A percentile compares a stretch with the other conserved stretches of the same genome.
These are phyloP conservation scores for Thuidium tamariscinum DNA, from an alignment of 225 moss, liverwort and hornwort species.

Conservation along the genomic window DNA sequence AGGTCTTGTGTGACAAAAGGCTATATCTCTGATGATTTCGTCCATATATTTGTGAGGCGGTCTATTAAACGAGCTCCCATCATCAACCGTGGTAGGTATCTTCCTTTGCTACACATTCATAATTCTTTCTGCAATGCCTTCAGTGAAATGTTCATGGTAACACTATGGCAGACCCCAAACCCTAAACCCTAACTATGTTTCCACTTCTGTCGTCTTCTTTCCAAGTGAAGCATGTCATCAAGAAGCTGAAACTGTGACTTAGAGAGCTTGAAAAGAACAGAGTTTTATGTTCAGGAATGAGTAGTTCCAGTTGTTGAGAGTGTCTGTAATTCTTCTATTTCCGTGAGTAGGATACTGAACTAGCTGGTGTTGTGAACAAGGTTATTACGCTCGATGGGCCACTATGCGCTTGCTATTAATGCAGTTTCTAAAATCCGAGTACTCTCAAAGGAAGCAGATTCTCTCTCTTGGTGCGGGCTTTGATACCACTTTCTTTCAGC, in stretches of 20 bases:
- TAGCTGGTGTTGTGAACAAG: conserved; percentile 35
- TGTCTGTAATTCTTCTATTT: neutral
- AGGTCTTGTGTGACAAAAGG: conserved; percentile 90
- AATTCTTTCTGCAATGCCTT: neutral
- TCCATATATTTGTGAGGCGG: conserved; percentile 78
- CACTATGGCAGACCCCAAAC: neutral
- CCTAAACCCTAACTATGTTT: neutral
- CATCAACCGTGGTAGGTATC: conserved; percentile 77
- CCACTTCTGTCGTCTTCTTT: neutral
- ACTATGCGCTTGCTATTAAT: conserved; percentile 64
- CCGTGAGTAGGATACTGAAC: conserved; percentile 19
- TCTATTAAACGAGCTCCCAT: conserved; percentile 82
- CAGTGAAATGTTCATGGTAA: neutral
- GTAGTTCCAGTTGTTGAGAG: neutral
- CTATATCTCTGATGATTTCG: conserved; percentile 74
- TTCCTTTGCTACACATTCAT: neutral
- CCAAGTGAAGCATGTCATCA: neutral
- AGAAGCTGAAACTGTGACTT: neutral
- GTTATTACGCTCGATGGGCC: conserved; percentile 95
- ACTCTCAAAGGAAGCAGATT: conserved; percentile 44
- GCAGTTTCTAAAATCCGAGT: conserved; percentile 59
- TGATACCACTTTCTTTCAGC: conserved; percentile 88
- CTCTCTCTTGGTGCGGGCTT: conserved; percentile 93
- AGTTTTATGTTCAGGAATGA: neutral
- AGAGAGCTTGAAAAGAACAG: neutral